Evolutionary conservation across 2,329 filamentous ascomycete genomes (phyloP).

Genomic region (Fusarium albosuccineum): DNA sequence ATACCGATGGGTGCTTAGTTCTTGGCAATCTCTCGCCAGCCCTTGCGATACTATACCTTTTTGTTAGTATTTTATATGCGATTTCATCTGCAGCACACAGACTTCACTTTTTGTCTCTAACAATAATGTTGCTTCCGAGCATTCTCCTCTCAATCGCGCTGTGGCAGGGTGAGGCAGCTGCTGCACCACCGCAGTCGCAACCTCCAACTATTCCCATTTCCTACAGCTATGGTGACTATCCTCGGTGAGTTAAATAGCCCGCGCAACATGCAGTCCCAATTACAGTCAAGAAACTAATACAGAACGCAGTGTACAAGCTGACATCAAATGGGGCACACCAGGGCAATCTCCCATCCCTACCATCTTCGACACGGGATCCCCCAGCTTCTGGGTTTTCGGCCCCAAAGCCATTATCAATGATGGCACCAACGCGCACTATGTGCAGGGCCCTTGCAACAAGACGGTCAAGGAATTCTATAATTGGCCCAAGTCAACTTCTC

Average conservation of each 20-base stretch:
- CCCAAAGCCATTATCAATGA: constrained; percentile 15
- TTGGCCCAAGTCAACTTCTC: constrained; percentile 16
- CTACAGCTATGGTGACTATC: constrained; percentile 13
- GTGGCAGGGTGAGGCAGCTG: not conserved
- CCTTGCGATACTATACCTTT: too few relatives aligned
- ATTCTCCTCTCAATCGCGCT: not conserved
- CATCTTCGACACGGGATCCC: constrained; percentile 15
- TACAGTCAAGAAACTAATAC: not conserved
- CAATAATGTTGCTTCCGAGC: not conserved
- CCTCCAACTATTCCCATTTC: constrained; percentile 9
- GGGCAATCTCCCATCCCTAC: constrained; percentile 11
- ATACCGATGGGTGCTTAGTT: too few relatives aligned
- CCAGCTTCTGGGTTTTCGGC: constrained; percentile 16
- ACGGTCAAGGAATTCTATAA: constrained; percentile 14
- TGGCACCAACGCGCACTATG: constrained; percentile 1
- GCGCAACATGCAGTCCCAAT: too few relatives aligned
- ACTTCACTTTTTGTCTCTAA: too few relatives aligned
- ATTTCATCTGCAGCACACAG: too few relatives aligned
- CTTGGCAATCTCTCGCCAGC: too few relatives aligned
- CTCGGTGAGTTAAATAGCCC: constrained; percentile 4
- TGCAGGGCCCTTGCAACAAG: constrained; percentile 17
- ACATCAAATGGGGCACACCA: constrained; percentile 19
- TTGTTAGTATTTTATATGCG: too few relatives aligned
- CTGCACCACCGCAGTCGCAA: constrained; percentile 1
- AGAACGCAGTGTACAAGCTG: constrained; percentile 7